These are phyloP conservation scores for Starmerella powellii DNA, from an alignment of 805 yeast species.

Conservation along the genomic window DNA sequence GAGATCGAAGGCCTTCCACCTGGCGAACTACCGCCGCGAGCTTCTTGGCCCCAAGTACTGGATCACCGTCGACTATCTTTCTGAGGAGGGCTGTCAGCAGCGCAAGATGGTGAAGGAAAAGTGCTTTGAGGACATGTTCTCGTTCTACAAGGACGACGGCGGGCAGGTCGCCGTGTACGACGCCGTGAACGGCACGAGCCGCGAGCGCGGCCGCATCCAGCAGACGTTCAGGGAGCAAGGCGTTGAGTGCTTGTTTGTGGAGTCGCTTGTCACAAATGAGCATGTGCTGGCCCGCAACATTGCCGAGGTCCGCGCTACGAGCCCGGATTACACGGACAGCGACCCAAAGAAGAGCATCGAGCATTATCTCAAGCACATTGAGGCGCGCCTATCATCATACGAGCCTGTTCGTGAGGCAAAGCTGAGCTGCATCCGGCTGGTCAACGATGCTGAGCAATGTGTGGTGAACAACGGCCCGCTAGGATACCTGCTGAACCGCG, in stretches of 20 bases:
- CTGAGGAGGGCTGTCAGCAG: conserved; percentile 39
- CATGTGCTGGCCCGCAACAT: conserved; percentile 61
- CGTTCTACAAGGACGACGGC: conserved; percentile 48
- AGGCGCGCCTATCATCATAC: conserved; percentile 54
- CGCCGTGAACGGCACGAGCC: conserved; percentile 75
- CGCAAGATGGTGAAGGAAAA: conserved; percentile 48
- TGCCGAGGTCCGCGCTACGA: conserved; percentile 61
- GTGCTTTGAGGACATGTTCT: conserved; percentile 56
- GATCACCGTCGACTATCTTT: conserved; percentile 59
- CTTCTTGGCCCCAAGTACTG: conserved; percentile 34
- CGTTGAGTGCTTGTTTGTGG: conserved; percentile 77
- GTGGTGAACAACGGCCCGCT: conserved; percentile 68
- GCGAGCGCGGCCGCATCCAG: conserved; percentile 45
- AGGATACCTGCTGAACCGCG: conserved; percentile 82
- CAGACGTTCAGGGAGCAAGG: conserved; percentile 42
- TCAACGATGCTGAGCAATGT: conserved; percentile 79
- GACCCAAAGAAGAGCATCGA: conserved; percentile 57
- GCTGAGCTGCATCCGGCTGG: conserved; percentile 68
- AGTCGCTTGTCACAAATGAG: conserved; percentile 68
- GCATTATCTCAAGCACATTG: conserved; percentile 66
- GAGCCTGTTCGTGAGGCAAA: conserved; percentile 55
- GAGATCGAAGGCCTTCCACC: conserved; percentile 77
- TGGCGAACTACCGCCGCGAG: conserved; percentile 77
- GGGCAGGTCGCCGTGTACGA: conserved; percentile 96
- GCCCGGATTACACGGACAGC: conserved; percentile 80